Evolutionary conservation across 169 alveolate genomes (phyloP).

Genomic region (Eimeria sp.): DNA sequence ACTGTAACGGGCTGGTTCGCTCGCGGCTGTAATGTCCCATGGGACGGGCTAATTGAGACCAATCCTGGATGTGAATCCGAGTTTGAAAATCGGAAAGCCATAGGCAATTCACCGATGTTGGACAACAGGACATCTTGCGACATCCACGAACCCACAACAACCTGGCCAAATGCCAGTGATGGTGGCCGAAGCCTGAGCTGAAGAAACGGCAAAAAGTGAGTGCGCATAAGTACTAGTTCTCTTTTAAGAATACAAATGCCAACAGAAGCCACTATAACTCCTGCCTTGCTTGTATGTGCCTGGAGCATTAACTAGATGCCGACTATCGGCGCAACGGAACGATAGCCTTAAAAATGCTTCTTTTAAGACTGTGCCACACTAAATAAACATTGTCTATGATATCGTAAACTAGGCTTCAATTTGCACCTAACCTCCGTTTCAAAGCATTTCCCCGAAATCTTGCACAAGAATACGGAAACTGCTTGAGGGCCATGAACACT

Average conservation of each 20-base stretch:
- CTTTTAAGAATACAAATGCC: background rate
- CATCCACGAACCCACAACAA: conserved; percentile 81
- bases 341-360: background rate
- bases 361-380: background rate
- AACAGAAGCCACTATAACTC: background rate
- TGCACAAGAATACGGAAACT: conserved; percentile 50
- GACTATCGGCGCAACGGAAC: too few species aligned
- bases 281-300: background rate
- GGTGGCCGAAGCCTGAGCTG: conserved; percentile 77
- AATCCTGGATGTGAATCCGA: conserved; percentile 4
- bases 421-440: conserved; percentile 74
- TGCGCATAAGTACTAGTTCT: background rate
- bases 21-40: conserved; percentile 74
- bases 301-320: background rate
- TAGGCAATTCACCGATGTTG: conserved; percentile 83
- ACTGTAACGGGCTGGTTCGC: conserved; percentile 63
- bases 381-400: background rate
- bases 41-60: conserved; percentile 73
- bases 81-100: conserved; percentile 74
- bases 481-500: conserved; percentile 31
- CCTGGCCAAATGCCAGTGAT: conserved; percentile 80
- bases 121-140: conserved; percentile 76
- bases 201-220: background rate
- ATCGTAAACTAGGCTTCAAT: background rate
- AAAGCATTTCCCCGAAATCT: conserved; percentile 66